Evolutionary conservation across 1,284 basidiomycete genomes (phyloP).

Genomic region (Lignosus rhinocerotis): DNA sequence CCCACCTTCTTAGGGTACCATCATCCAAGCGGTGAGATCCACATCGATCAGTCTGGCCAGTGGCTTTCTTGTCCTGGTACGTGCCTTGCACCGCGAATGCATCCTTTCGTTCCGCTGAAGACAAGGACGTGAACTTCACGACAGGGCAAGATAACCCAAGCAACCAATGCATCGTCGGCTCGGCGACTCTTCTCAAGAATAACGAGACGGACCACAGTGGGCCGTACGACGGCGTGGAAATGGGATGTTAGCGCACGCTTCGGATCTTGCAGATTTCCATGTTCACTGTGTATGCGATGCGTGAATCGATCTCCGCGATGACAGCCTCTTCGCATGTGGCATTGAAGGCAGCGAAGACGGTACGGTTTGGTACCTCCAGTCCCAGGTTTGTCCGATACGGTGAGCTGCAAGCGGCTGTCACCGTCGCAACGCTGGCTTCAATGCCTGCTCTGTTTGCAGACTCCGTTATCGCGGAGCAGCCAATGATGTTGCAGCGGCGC

Average conservation of each 20-base stretch:
- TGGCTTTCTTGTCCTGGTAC: conserved; percentile 51
- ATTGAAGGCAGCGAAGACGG: no score
- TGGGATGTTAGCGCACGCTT: conserved; percentile 41
- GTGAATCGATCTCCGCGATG: no score
- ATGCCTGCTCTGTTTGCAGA: no score
- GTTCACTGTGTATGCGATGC: no score
- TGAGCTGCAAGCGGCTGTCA: no score
- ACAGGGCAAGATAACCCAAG: conserved; percentile 57
- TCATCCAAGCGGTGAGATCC: conserved; percentile 59
- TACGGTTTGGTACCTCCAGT: no score
- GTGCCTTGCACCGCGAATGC: not conserved
- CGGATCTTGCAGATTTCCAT: not conserved
- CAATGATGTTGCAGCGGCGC: no score
- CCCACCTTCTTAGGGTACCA: conserved; percentile 53
- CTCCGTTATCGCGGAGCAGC: no score
- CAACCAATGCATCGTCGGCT: conserved; percentile 51
- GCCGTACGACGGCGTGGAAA: conserved; percentile 57
- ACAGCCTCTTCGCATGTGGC: no score
- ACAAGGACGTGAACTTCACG: not conserved
- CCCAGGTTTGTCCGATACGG: no score
- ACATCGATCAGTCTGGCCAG: conserved; percentile 46
- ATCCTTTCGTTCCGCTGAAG: not conserved
- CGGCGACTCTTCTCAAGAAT: conserved; percentile 51
- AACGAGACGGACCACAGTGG: conserved; percentile 49
- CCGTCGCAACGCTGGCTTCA: no score